Conservation (phyloP, 495 filamentous ascomycete species). For the Lepidopterella palustris region DNA sequence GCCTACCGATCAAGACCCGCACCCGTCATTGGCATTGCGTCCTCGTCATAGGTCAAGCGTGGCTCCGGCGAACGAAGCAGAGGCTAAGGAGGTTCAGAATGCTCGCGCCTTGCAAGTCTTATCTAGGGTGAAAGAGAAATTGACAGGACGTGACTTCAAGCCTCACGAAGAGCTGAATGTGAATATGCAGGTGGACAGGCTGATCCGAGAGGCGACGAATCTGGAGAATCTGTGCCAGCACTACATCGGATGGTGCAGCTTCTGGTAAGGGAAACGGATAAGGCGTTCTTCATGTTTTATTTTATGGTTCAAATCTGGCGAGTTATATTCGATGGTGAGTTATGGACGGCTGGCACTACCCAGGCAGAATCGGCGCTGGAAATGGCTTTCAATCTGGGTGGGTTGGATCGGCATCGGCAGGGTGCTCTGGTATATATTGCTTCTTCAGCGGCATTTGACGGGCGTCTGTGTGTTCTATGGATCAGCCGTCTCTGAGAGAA, state of each 20-base stretch:
- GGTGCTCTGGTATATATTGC: neutral
- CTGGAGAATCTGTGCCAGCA: slow-evolving; percentile 97
- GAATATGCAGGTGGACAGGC: slow-evolving; percentile 84
- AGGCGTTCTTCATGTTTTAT: neutral
- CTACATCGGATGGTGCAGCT: slow-evolving; percentile 96
- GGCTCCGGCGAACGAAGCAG: slow-evolving; percentile 34
- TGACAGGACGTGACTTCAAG: slow-evolving; percentile 68
- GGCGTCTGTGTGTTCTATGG: neutral
- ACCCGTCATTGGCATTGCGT: slow-evolving; percentile 18
- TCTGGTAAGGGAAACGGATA: slow-evolving; percentile 56
- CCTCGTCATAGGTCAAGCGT: slow-evolving; percentile 31
- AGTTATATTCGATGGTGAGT: neutral
- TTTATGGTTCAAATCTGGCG: neutral
- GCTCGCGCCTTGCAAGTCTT: slow-evolving; percentile 88
- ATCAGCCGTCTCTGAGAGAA: neutral
- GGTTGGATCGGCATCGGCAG: neutral
- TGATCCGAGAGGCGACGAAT: slow-evolving; percentile 90
- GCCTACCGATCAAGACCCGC: neutral
- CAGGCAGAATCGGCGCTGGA: neutral
- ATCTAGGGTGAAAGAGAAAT: slow-evolving; percentile 85
- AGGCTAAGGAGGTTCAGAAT: slow-evolving; percentile 76
- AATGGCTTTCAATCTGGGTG: neutral
- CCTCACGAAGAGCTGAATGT: slow-evolving; percentile 72
- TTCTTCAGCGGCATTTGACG: neutral
- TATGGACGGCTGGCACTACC: too few relatives aligned